phyloP scores from a whole-genome alignment of 2,329 filamentous ascomycete genomes.

The Verticillium isaacii region DNA sequence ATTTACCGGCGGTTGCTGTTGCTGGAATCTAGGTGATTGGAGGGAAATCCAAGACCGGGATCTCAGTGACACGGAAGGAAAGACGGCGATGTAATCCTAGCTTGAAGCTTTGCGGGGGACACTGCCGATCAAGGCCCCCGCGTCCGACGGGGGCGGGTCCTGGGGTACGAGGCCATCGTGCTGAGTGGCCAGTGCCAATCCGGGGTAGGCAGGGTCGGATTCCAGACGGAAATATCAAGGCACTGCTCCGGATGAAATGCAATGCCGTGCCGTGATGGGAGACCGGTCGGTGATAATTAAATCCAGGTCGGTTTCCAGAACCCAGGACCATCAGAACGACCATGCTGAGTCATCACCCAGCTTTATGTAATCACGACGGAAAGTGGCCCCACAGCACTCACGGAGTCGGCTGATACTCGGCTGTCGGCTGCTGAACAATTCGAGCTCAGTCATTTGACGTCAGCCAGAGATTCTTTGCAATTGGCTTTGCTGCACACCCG shows the following conservation, averaged over 20 bases:
- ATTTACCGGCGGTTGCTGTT: not conserved
- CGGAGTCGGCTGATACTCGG: not conserved
- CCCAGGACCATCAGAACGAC: too few relatives aligned
- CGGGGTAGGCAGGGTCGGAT: not conserved
- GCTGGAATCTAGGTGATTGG: not conserved
- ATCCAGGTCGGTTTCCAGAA: too few relatives aligned
- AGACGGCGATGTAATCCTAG: not conserved
- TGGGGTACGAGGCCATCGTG: not conserved
- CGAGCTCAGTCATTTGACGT: not conserved
- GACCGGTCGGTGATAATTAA: too few relatives aligned
- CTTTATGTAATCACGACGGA: too few relatives aligned
- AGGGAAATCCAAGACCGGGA: slow-evolving; percentile 1
- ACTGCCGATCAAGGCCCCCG: slow-evolving; percentile 2
- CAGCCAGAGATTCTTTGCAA: not conserved
- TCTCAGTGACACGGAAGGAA: not conserved
- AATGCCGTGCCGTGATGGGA: not conserved
- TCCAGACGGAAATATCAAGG: not conserved
- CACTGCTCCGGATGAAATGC: not conserved
- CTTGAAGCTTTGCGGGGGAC: not conserved
- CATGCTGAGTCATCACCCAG: not conserved
- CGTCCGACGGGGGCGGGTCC: not conserved
- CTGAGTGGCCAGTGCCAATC: not conserved
- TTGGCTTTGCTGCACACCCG: not conserved
- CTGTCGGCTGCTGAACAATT: not conserved
- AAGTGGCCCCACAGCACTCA: too few relatives aligned